phyloP scores from a whole-genome alignment of 495 filamentous ascomycete genomes.

The Evernia prunastri region DNA sequence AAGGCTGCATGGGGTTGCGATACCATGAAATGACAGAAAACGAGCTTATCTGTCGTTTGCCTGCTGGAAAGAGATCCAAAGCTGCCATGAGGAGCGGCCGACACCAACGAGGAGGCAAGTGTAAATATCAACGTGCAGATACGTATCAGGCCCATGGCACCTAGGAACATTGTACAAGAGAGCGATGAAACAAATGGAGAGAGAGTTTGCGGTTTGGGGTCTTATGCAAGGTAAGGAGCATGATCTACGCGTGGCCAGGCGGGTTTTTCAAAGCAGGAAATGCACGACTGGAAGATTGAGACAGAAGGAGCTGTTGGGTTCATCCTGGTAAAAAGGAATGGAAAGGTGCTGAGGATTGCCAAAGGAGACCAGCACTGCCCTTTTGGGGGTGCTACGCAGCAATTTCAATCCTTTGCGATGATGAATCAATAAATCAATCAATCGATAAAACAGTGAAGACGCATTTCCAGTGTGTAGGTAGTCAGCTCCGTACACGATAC shows the following conservation, averaged over 20 bases:
- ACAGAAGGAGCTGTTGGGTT: background rate
- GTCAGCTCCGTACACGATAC: background rate
- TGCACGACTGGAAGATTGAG: background rate
- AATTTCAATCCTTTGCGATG: background rate
- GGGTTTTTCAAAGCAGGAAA: background rate
- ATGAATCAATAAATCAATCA: no score
- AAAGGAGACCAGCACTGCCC: background rate
- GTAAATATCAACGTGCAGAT: constrained; percentile 1
- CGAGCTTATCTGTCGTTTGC: constrained; percentile 35
- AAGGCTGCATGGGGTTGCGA: constrained; percentile 11
- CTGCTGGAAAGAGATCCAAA: constrained; percentile 4
- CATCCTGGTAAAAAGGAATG: background rate
- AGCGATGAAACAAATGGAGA: background rate
- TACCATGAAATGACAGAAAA: constrained; percentile 58
- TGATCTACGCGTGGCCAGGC: background rate
- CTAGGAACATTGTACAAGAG: background rate
- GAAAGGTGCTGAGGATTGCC: background rate
- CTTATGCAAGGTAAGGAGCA: background rate
- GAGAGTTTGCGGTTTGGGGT: background rate
- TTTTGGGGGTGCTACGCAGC: background rate
- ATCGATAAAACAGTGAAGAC: background rate
- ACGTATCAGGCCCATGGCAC: background rate
- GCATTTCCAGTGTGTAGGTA: background rate
- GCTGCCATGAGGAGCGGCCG: constrained; percentile 10
- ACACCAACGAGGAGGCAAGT: background rate